phyloP scores from a whole-genome alignment of 2,329 filamentous ascomycete species.

The Colletotrichum neosansevieriae region DNA sequence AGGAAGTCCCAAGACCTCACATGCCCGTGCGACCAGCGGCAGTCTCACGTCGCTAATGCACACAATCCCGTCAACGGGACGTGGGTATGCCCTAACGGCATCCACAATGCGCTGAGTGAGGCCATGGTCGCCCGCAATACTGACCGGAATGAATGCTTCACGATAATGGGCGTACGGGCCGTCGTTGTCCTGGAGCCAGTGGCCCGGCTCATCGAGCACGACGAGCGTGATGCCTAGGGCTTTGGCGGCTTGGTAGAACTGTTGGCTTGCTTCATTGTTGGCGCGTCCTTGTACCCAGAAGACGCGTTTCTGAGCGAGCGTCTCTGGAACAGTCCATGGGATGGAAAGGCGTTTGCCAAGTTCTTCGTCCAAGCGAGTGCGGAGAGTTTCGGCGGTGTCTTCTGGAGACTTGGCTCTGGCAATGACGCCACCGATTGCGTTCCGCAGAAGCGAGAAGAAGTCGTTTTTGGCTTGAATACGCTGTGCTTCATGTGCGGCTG shows the following conservation, averaged over 20 bases:
- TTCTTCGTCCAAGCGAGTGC: neutral
- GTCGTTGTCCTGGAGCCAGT: constrained; percentile 51
- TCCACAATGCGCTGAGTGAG: constrained; percentile 48
- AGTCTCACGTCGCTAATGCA: constrained; percentile 50
- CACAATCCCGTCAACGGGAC: constrained; percentile 51
- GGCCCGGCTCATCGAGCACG: constrained; percentile 51
- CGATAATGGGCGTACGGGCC: constrained; percentile 44
- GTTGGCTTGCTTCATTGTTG: constrained; percentile 13
- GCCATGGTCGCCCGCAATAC: constrained; percentile 45
- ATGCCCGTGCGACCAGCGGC: constrained; percentile 47
- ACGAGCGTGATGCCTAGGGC: constrained; percentile 53
- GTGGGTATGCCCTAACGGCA: constrained; percentile 42
- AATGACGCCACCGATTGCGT: neutral
- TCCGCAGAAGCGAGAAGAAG: neutral
- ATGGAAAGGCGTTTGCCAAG: constrained; percentile 5
- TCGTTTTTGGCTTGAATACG: neutral
- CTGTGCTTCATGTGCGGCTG: neutral
- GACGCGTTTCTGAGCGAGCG: neutral
- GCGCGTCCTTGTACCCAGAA: constrained; percentile 31
- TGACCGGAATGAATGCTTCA: constrained; percentile 49
- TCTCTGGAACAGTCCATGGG: neutral
- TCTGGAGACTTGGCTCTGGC: neutral
- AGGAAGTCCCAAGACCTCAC: constrained; percentile 47
- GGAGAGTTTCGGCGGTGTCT: neutral
- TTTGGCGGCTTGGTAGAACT: neutral